Base-by-base conservation (phyloP, 345 rosid genomes). In the Ceriops decandra region DNA sequence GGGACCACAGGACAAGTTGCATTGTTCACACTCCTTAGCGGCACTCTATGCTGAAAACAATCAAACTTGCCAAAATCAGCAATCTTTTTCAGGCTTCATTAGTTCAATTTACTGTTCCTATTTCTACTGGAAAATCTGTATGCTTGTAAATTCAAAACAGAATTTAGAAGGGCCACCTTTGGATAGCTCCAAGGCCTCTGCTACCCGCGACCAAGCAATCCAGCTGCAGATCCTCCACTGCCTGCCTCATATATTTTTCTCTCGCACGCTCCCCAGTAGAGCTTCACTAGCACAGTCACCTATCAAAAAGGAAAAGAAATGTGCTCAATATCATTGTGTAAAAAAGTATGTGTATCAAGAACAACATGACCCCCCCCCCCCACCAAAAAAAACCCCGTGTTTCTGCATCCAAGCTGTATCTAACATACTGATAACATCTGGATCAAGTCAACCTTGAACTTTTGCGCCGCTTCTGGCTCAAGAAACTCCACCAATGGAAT, bases 231-330 rank as follows among this genome's bases (percentile, higher is more conserved):
- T 83, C 74, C 30, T 83, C 85, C 46, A 83, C 1, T 24, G 26
- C 26, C 84, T 1, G 90, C 82, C 17, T 80, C 79, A 54, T 81
- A 68, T 60, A 83, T 19, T 73, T 83, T 83, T 24, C 86, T 71
- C 86, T 82, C 28, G 87, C 77, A 59, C 83, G 85, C 9, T 24
- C 90, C 90, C 87, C 87, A 80, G 42, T 82, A 82, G 2, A 86
- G 80, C 77, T 86, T 83, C 0, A 84, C 84, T 72, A 73, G 74
- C 60, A 83, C 87, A 20, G 21, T 52, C 21, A 52, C 24, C 56
- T 52, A 21, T 52, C 1, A 52, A 52, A 52, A 2, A 20, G 56
- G 0, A 52, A n/a, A 52, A 52, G 22, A 52, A 21, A 19, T 35
- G 38, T 35, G 7, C 38, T 6, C 38, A 35, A 35, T 35, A 35